phyloP scores from a whole-genome alignment of 2,329 filamentous ascomycete genomes.

The Thielaviopsis ethacetica region DNA sequence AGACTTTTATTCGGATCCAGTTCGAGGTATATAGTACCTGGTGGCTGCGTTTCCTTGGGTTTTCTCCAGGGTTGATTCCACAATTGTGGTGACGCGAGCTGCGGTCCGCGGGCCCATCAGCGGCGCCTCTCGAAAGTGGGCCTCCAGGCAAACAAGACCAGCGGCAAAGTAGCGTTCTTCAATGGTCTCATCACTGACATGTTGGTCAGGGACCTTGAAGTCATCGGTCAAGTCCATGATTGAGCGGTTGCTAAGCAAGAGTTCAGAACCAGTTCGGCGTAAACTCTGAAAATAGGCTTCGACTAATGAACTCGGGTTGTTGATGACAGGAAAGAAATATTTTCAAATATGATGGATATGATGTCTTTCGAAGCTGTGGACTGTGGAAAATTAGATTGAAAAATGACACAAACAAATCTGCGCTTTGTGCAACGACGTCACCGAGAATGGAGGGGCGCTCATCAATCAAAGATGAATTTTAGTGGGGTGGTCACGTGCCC shows the following conservation, averaged over 20 bases:
- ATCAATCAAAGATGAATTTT: too few relatives aligned
- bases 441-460: too few relatives aligned
- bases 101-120: conserved; percentile 41
- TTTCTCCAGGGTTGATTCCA: conserved; percentile 45
- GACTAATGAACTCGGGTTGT: too few relatives aligned
- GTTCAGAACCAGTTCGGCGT: background rate
- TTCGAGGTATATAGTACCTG: conserved; percentile 25
- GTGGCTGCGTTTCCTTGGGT: conserved; percentile 45
- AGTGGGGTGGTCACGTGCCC: too few relatives aligned
- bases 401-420: too few relatives aligned
- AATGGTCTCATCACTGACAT: conserved; percentile 29
- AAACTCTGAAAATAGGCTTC: too few relatives aligned
- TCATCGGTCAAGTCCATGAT: background rate
- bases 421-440: too few relatives aligned
- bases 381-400: too few relatives aligned
- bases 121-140: conserved; percentile 40
- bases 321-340: too few relatives aligned
- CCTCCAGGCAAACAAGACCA: conserved; percentile 44
- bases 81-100: conserved; percentile 37
- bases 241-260: background rate
- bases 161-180: conserved; percentile 48
- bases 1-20: too few relatives aligned
- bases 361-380: too few relatives aligned
- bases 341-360: too few relatives aligned
- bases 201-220: background rate